Evolutionary conservation across 805 yeast species (phyloP).

Genomic region (Monosporozyma yasuniensis): DNA sequence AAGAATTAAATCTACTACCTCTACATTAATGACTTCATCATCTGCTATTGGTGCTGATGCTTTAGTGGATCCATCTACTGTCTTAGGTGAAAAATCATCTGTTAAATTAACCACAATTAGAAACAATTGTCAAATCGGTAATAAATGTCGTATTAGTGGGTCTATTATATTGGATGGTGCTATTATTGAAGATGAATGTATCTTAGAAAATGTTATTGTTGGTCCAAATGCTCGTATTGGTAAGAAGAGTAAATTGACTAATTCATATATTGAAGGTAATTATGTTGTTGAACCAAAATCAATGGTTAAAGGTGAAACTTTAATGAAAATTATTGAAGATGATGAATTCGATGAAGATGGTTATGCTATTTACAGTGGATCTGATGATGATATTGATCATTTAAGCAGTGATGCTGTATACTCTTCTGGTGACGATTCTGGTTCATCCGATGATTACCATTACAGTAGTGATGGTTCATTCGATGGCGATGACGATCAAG

Average conservation of each 20-base stretch:
- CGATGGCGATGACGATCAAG: slow-evolving; percentile 48
- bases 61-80: slow-evolving; percentile 57
- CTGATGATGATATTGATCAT: slow-evolving; percentile 24
- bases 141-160: slow-evolving; percentile 80
- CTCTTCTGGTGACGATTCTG: slow-evolving; percentile 10
- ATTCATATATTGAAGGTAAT: slow-evolving; percentile 79
- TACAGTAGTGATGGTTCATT: slow-evolving; percentile 29
- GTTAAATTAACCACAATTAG: slow-evolving; percentile 84
- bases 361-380: slow-evolving; percentile 13
- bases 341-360: slow-evolving; percentile 6
- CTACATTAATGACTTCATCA: slow-evolving; percentile 39
- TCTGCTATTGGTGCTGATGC: slow-evolving; percentile 88
- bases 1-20: slow-evolving; percentile 47
- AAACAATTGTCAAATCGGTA: slow-evolving; percentile 64
- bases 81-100: slow-evolving; percentile 71
- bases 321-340: slow-evolving; percentile 26
- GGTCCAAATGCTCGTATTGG: slow-evolving; percentile 63
- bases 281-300: slow-evolving; percentile 54
- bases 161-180: slow-evolving; percentile 70
- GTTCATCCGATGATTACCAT: slow-evolving; percentile 31
- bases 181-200: slow-evolving; percentile 65
- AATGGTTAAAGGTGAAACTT: slow-evolving; percentile 48
- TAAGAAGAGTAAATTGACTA: slow-evolving; percentile 54
- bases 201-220: slow-evolving; percentile 73
- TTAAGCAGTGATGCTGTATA: slow-evolving; percentile 4